Evolutionary conservation across 2,329 filamentous ascomycete species (phyloP).

Genomic region (Fusarium piperis): DNA sequence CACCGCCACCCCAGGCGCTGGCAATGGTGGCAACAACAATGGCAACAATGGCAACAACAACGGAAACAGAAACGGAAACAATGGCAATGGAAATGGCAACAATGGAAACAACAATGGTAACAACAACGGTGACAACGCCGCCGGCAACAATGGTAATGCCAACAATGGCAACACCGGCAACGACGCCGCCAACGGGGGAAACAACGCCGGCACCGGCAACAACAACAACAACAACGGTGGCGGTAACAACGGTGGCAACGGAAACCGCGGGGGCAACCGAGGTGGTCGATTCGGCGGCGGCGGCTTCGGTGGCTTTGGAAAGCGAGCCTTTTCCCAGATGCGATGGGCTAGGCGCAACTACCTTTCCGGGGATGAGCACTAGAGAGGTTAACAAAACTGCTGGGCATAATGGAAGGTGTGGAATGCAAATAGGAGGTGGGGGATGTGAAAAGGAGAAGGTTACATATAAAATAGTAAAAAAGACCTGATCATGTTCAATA

Average conservation of each 20-base stretch:
- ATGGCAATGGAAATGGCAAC: not conserved
- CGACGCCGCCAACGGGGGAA: not conserved
- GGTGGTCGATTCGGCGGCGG: not conserved
- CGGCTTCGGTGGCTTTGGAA: not conserved
- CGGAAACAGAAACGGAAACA: not conserved
- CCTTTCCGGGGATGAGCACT: not conserved
- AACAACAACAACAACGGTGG: not conserved
- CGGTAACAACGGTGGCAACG: not conserved
- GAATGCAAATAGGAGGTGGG: not conserved
- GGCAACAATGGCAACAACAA: constrained; percentile 9
- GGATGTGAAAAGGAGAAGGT: not conserved
- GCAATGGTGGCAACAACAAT: constrained; percentile 14
- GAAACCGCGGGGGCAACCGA: not conserved
- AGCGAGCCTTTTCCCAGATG: not conserved
- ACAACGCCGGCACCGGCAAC: not conserved
- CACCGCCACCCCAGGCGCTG: not conserved
- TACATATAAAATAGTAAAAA: not conserved
- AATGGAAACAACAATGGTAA: not conserved
- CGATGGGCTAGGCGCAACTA: not conserved
- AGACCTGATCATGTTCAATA: not conserved
- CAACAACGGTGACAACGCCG: not conserved
- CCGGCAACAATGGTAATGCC: not conserved
- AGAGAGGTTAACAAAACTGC: not conserved
- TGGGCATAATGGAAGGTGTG: too few species aligned
- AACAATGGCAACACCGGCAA: not conserved